phyloP scores from a whole-genome alignment of 179 eudicot species.

The Beta lomatogona region DNA sequence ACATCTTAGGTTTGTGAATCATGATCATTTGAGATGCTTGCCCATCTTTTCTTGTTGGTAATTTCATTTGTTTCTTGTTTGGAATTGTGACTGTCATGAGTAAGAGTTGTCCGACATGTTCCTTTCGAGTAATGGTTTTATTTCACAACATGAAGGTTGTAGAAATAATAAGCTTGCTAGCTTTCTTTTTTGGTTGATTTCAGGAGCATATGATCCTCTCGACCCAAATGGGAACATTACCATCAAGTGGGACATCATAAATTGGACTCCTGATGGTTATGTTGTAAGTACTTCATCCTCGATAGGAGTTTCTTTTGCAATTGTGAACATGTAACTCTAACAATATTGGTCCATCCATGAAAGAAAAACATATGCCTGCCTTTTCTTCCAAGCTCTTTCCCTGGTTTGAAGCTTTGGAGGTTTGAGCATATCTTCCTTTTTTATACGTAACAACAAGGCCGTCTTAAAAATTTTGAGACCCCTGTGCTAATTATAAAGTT shows the following conservation, averaged over 20 bases:
- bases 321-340: not conserved
- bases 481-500: too few species aligned
- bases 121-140: not conserved
- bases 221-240: constrained; percentile 69
- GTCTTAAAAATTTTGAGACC: too few species aligned
- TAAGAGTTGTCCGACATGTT: not conserved
- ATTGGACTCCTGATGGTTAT: constrained; percentile 75
- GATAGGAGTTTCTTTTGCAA: not conserved
- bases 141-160: not conserved
- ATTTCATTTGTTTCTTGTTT: constrained; percentile 25
- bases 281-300: constrained; percentile 43
- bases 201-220: constrained; percentile 66
- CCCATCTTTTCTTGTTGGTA: not conserved
- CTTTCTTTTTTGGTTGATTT: not conserved
- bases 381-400: not conserved
- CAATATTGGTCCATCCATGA: not conserved
- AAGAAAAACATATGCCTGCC: not conserved
- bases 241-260: constrained; percentile 66
- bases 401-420: not conserved
- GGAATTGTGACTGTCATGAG: not conserved
- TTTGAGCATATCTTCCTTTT: not conserved
- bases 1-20: not conserved
- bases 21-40: not conserved
- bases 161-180: not conserved
- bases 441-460: not conserved